Evolutionary conservation across 305 asterid genomes (phyloP).

Genomic region (Rubia peregrina): DNA sequence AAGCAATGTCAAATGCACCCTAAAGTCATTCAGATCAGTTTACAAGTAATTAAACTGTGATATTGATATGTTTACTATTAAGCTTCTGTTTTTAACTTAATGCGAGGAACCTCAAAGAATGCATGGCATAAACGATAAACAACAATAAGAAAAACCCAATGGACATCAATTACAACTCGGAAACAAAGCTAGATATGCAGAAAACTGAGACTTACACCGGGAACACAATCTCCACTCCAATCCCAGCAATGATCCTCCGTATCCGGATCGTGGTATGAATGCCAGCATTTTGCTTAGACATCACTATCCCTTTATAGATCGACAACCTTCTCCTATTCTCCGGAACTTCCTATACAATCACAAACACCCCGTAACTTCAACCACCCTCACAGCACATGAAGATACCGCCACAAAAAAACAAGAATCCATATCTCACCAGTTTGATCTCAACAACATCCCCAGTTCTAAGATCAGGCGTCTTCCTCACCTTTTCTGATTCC

Average conservation of each 20-base stretch:
- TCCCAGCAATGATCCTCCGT: slow-evolving; percentile 82
- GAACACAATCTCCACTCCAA: slow-evolving; percentile 93
- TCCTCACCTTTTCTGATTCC: slow-evolving; percentile 62
- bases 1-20: too few species aligned
- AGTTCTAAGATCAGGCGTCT: slow-evolving; percentile 71
- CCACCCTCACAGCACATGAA: not conserved
- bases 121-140: not conserved
- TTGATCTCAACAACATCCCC: slow-evolving; percentile 89
- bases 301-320: slow-evolving; percentile 77
- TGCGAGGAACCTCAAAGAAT: not conserved
- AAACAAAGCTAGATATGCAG: not conserved
- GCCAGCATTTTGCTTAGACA: slow-evolving; percentile 88
- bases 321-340: slow-evolving; percentile 73
- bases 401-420: not conserved
- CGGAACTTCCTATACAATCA: slow-evolving; percentile 62
- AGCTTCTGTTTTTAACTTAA: not conserved
- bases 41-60: not conserved
- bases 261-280: slow-evolving; percentile 89
- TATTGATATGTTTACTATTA: not conserved
- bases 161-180: not conserved
- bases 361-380: not conserved
- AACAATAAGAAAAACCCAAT: not conserved
- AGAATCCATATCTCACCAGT: slow-evolving; percentile 38
- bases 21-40: not conserved
- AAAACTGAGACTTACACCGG: slow-evolving; percentile 69